Conservation (phyloP, 495 filamentous ascomycete species). For the Lasiosphaeria hispida region DNA sequence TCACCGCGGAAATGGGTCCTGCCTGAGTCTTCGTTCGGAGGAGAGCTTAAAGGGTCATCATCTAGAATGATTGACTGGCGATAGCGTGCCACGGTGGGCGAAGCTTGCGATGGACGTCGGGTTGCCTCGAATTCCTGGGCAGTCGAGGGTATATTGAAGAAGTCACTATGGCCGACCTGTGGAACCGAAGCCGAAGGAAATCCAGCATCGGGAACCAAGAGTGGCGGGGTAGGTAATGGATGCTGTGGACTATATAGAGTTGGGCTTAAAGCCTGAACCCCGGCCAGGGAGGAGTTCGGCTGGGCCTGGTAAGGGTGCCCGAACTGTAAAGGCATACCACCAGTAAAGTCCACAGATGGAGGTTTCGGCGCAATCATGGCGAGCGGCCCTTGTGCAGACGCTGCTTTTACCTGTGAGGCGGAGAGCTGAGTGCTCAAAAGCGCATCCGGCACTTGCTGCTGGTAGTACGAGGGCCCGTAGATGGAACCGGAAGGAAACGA, state of each 20-base stretch:
- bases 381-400: slow-evolving; percentile 27
- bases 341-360: slow-evolving; percentile 32
- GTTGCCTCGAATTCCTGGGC: background rate
- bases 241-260: slow-evolving; percentile 10
- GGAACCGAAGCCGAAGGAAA: background rate
- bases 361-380: slow-evolving; percentile 36
- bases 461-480: slow-evolving; percentile 28
- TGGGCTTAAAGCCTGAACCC: slow-evolving; percentile 9
- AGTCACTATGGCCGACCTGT: background rate
- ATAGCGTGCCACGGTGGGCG: background rate
- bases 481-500: slow-evolving; percentile 39
- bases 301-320: slow-evolving; percentile 17
- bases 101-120: background rate
- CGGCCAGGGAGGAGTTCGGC: slow-evolving; percentile 7
- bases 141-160: background rate
- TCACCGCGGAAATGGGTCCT: slow-evolving; percentile 8
- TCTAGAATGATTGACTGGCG: slow-evolving; percentile 1
- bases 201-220: slow-evolving; percentile 4
- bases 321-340: slow-evolving; percentile 17
- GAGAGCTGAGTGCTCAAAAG: slow-evolving; percentile 23
- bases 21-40: no score
- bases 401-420: slow-evolving; percentile 19
- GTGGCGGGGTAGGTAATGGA: slow-evolving; percentile 13
- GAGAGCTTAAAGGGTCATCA: background rate
- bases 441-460: slow-evolving; percentile 24